Evolutionary conservation across 768 basidiomycete genomes (phyloP), one percentile per base, ranked within the genome.

Genomic region (Tricholomella constricta): DNA sequence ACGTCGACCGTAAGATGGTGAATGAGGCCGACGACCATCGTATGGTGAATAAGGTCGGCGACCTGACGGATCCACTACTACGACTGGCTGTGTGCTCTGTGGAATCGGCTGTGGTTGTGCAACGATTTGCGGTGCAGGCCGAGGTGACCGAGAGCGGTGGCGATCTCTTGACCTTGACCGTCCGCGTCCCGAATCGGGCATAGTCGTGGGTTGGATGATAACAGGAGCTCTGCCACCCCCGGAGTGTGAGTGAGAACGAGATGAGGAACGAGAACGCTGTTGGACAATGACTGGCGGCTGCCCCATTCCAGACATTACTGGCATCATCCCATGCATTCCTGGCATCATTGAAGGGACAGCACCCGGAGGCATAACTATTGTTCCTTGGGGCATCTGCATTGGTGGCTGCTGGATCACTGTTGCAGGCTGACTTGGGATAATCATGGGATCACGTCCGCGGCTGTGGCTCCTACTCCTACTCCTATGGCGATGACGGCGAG

Each of bases 121-220:
- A 23, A 47, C 32, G 8, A 47, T 23, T 37, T 35, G 46, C 12
- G 34, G 35, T 15, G 15, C 35, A 27, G 5, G 14, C 12, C 52
- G 52, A 34, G 62, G 62, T 2, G 67, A 62, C 2, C 55, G 61
- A 34, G 64, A 57, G 5, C 41, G 59, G 40, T 36, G 34, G 23
- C 26, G 44, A 38, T 19, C 40, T 40, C 38, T 26, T 12, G 50
- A 54, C 20, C 31, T 48, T 25, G 58, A 59, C 11, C 45, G 48
- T 20, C 52, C 50, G 14, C 54, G 47, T 14, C 45, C 44, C 43
- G 42, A 52, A 47, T 26, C 50, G 35, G 48, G 19, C 15, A 27
- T 14, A 10, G 15, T 23, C 9, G 25, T 27, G 3, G 36, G 47
- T 38, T 46, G 48, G 14, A 49, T 26, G 12, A 49, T 20, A 29